Evolutionary conservation across 23 red algal genomes (phyloP), one percentile per base, ranked within the genome.

Genomic region (Agarophyton chilense): DNA sequence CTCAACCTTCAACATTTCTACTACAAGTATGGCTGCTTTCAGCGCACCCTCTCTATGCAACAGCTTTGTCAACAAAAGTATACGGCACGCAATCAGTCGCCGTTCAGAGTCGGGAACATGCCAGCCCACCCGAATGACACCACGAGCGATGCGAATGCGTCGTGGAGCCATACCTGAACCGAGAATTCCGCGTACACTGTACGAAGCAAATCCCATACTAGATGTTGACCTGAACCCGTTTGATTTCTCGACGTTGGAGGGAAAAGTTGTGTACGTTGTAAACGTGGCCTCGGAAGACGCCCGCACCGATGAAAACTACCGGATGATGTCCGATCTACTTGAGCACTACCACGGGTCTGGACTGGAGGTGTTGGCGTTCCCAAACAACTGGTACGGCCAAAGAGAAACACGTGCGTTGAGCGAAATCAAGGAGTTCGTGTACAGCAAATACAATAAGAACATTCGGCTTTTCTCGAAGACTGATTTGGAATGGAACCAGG

Each of bases 301-400:
- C 18, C 44, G 66, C 62, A 77, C 83, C 5, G 92, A 78, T 45
- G 35, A 68, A 16, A 53, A 81, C 44, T 87, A 87, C 82, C 14
- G 36, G 10, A 56, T 52, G 21, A 44, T 94, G 28, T 26, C 82
- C 29, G 24, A 54, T 4, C 55, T 94, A 8, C 75, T 87, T 11
- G 70, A 66, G 18, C 64, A 74, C 25, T 94, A 88, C 43, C 42
- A 78, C 21, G 43, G 49, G 9, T 54, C 56, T 31, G 82, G 92
- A 10, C 75, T 94, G 22, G 92, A 87, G 67, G 77, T 94, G 22
- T 39, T 94, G 43, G 92, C 92, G 22, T 78, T 94, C 56, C 92
- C 92, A 26, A 66, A 82, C 67, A 94, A 94, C 33, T 94, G 83
- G 83, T 94, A 52, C 53, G 92, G 84, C 6, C 92, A 94, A 79